Base-by-base conservation (phyloP, 805 yeast genomes). In the Hanseniaspora thailandica region DNA sequence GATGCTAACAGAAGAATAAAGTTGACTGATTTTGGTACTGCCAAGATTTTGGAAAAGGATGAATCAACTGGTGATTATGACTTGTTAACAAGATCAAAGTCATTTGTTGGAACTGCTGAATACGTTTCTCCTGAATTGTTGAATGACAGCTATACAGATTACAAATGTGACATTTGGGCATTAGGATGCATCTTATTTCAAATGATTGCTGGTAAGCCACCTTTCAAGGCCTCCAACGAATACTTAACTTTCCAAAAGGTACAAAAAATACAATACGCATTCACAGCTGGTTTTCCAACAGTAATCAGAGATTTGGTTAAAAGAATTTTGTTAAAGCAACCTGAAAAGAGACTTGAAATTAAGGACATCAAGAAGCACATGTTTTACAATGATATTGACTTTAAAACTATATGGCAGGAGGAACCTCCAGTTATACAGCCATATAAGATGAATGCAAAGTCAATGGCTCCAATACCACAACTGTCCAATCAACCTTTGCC, bases 91-190 rank as follows among this genome's bases (percentile, higher is more conserved):
- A 73, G 80, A 60, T 88, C 93, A 0, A 81, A 77, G 58, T 84
- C 93, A 0, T 85, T 85, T 68, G 94, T 85, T 28, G 95, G 95
- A 4, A 84, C 90, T 0, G 90, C 90, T 0, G 90, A 84, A 60
- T 84, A 84, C 60, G 89, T 84, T 6, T 81, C 89, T 0, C 94
- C 95, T 0, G 95, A 85, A 61, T 68, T 85, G 36, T 69, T 85
- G 55, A 86, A 82, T 57, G 84, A 76, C 61, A 84, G 83, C 60
- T 81, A 78, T 54, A 86, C 87, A 0, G 97, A 97, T 1, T 82
- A 80, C 60, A 88, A 97, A 1, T 85, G 96, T 48, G 99, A 93
- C 68, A 82, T 93, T n/a, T 93, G 99, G 99, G 90, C 97, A 10
- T 86, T 95, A 67, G 99, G 98, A 1, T 88, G 97, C 65, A 90